These are phyloP conservation scores for Trifolium subterraneum DNA, from an alignment of 306 rosid genomes.

Conservation along the genomic window DNA sequence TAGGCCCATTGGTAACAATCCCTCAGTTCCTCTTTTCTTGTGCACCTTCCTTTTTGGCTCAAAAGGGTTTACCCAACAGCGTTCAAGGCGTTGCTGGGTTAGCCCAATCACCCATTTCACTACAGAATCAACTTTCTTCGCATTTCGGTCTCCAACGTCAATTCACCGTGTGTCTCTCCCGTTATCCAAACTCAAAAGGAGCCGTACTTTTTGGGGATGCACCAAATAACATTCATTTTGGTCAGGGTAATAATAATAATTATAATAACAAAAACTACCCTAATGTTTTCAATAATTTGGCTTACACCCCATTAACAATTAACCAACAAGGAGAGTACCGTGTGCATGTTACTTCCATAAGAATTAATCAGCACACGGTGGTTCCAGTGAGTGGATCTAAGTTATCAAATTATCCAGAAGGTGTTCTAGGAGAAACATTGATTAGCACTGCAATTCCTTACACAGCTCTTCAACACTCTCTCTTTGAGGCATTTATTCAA, in stretches of 20 bases:
- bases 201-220: constrained; percentile 54
- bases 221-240: neutral
- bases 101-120: constrained; percentile 53
- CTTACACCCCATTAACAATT: constrained; percentile 49
- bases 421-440: constrained; percentile 41
- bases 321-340: constrained; percentile 54
- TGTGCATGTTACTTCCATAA: constrained; percentile 43
- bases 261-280: neutral
- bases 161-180: constrained; percentile 57
- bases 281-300: constrained; percentile 41
- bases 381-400: constrained; percentile 27
- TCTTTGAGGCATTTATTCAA: constrained; percentile 42
- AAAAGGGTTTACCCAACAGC: constrained; percentile 49
- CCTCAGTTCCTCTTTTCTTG: constrained; percentile 67
- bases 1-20: constrained; percentile 34
- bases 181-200: constrained; percentile 28
- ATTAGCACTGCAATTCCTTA: constrained; percentile 56
- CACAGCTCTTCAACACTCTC: constrained; percentile 47
- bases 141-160: constrained; percentile 52
- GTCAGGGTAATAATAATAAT: neutral
- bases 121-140: constrained; percentile 55
- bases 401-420: neutral
- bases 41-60: constrained; percentile 52
- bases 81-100: constrained; percentile 55
- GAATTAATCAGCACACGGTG: constrained; percentile 45